Conservation (phyloP, 2,329 filamentous ascomycete genomes). For the Epichloe sibirici region DNA sequence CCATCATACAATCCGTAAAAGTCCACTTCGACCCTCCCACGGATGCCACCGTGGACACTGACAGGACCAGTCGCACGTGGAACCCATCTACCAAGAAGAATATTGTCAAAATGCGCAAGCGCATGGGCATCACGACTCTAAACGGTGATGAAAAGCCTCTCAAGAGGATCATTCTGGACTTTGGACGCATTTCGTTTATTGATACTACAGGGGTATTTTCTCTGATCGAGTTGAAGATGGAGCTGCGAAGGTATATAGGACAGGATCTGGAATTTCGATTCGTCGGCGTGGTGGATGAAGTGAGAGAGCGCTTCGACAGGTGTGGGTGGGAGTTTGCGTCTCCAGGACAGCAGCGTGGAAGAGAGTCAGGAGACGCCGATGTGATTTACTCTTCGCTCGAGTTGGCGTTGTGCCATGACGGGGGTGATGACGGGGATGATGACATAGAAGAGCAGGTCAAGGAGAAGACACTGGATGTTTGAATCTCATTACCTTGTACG, state of each 20-base stretch:
- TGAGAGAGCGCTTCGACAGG: conserved; percentile 25
- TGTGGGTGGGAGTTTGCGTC: conserved; percentile 24
- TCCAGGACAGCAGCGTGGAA: conserved; percentile 15
- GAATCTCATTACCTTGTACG: background rate
- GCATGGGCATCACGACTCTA: conserved; percentile 21
- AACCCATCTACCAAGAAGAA: conserved; percentile 38
- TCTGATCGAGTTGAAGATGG: conserved; percentile 33
- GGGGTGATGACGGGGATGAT: conserved; percentile 6
- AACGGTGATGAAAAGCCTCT: conserved; percentile 27
- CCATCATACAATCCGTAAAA: conserved; percentile 37
- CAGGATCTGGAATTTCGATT: conserved; percentile 33
- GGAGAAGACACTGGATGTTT: conserved; percentile 11
- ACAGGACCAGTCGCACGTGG: conserved; percentile 35
- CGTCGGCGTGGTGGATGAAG: conserved; percentile 31
- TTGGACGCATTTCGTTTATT: conserved; percentile 37
- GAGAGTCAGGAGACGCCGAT: conserved; percentile 5
- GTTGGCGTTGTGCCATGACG: conserved; percentile 10
- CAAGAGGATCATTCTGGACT: conserved; percentile 38
- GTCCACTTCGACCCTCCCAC: conserved; percentile 25
- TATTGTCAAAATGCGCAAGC: conserved; percentile 30
- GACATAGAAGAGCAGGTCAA: conserved; percentile 3
- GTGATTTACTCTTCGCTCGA: conserved; percentile 11
- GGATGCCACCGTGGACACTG: conserved; percentile 27
- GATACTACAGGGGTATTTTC: conserved; percentile 40
- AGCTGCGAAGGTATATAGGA: conserved; percentile 37